Conservation (phyloP, 352 stramenopile species). For the Phytophthora cajani region DNA sequence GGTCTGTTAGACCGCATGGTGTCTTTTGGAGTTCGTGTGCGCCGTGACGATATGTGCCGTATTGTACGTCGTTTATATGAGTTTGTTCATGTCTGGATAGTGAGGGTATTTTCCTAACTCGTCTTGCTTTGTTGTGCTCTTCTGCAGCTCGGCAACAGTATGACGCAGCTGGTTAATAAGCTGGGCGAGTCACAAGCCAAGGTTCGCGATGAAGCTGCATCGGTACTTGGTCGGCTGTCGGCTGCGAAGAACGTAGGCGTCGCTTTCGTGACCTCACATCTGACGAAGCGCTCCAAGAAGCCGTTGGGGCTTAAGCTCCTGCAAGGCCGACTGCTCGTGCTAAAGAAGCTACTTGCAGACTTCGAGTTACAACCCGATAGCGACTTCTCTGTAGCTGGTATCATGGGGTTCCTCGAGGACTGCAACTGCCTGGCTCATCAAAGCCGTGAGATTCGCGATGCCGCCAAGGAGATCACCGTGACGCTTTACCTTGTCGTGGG, state of each 20-base stretch:
- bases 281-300: conserved; percentile 81
- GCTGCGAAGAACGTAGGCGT: conserved; percentile 73
- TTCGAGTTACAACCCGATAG: conserved; percentile 59
- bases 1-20: conserved; percentile 69
- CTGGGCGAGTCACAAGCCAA: conserved; percentile 76
- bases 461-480: conserved; percentile 88
- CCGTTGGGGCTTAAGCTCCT: conserved; percentile 76
- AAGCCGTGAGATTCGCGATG: conserved; percentile 88
- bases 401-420: conserved; percentile 87
- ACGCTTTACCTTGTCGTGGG: conserved; percentile 68
- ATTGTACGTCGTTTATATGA: conserved; percentile 52
- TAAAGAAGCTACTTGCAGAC: conserved; percentile 65
- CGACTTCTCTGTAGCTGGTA: conserved; percentile 59
- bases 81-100: neutral
- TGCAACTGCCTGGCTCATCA: conserved; percentile 88
- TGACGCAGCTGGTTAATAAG: conserved; percentile 83
- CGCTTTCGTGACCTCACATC: conserved; percentile 61
- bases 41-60: conserved; percentile 66
- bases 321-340: conserved; percentile 61
- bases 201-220: conserved; percentile 72
- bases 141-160: conserved; percentile 71
- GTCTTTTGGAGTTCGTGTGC: conserved; percentile 49
- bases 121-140: neutral
- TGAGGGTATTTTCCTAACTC: neutral
- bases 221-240: conserved; percentile 51